These are phyloP conservation scores for Voacanga thouarsii DNA, from an alignment of 257 asterid species.

Conservation along the genomic window DNA sequence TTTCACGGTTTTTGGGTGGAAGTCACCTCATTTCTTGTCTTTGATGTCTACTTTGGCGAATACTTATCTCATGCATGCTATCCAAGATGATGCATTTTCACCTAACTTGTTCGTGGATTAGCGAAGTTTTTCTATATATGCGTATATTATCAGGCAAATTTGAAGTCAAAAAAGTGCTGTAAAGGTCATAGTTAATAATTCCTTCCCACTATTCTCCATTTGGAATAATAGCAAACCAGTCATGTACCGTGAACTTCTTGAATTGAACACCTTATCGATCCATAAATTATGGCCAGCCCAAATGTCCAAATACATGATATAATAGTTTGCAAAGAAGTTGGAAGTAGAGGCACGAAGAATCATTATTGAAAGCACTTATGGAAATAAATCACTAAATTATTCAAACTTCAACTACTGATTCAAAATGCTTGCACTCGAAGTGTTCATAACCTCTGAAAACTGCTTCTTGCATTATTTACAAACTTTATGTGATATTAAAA, in stretches of 20 bases:
- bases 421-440: too few species aligned
- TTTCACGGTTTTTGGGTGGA: slow-evolving; percentile 3
- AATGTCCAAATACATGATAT: background rate
- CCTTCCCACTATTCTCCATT: background rate
- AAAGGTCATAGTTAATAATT: background rate
- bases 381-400: background rate
- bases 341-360: background rate
- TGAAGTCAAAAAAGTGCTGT: background rate
- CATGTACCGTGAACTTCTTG: background rate
- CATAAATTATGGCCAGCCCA: background rate
- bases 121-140: background rate
- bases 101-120: slow-evolving; percentile 9
- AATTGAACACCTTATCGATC: background rate
- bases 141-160: background rate
- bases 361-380: background rate
- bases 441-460: too few species aligned
- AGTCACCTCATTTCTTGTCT: slow-evolving; percentile 19
- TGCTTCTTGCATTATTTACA: background rate
- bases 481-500: too few species aligned
- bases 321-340: background rate
- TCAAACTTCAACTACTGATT: background rate
- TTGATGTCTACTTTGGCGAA: slow-evolving; percentile 8
- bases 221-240: background rate
- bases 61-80: background rate
- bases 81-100: slow-evolving; percentile 12